phyloP scores from a whole-genome alignment of 768 basidiomycete genomes.

The Termitomyces eurrhizus region DNA sequence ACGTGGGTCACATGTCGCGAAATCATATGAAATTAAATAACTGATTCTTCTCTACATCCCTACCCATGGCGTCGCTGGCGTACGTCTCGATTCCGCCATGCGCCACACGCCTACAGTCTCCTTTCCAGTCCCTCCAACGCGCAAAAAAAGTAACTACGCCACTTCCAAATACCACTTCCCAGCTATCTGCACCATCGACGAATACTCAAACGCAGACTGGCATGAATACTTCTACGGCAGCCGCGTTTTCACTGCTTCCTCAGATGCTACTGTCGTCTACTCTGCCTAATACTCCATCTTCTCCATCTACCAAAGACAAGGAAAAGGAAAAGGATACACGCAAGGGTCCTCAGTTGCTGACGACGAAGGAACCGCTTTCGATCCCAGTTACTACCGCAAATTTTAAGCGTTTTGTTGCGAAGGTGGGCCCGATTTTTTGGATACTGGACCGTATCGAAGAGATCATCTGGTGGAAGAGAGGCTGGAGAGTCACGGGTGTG shows the following conservation, averaged over 20 bases:
- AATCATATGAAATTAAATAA: background rate
- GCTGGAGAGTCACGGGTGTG: conserved; percentile 63
- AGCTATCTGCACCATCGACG: conserved; percentile 5
- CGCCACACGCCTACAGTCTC: conserved; percentile 34
- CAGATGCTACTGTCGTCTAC: conserved; percentile 33
- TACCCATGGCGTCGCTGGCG: conserved; percentile 43
- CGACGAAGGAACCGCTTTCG: conserved; percentile 66
- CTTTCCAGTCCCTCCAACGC: conserved; percentile 24
- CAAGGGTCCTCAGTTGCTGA: conserved; percentile 35
- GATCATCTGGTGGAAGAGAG: conserved; percentile 75
- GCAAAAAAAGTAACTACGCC: conserved; percentile 38
- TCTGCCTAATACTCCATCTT: conserved; percentile 15
- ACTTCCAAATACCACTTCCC: conserved; percentile 22
- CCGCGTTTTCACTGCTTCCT: conserved; percentile 33
- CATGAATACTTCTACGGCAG: conserved; percentile 21
- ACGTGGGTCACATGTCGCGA: background rate
- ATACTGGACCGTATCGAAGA: conserved; percentile 86
- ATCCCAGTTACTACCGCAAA: conserved; percentile 75
- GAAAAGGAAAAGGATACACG: conserved; percentile 19
- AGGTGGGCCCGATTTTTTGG: conserved; percentile 82
- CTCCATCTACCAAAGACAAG: conserved; percentile 7
- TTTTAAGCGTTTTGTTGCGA: conserved; percentile 77
- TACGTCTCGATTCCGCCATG: conserved; percentile 42
- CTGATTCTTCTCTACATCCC: background rate
- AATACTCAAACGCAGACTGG: conserved; percentile 18